Evolutionary conservation across 164 flowering plant genomes (phyloP), one percentile per base, ranked within the genome.

Genomic region (Protea cynaroides): DNA sequence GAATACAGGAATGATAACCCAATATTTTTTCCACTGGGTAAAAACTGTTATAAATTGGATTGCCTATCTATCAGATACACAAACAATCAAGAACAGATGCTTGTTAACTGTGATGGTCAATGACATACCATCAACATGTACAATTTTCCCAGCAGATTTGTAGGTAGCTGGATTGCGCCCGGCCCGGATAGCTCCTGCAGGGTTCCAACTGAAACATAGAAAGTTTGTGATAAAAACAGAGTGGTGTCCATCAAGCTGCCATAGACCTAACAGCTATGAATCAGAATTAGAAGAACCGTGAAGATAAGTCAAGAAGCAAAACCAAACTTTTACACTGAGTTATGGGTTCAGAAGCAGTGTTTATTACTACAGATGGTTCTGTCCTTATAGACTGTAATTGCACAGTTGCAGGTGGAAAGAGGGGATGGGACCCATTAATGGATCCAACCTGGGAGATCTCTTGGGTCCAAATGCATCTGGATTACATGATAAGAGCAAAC

Each of bases 181-280:
- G 37, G 92, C 82, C 75, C 81, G 85, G 43, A 95, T 80, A 58
- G 97, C 99, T 72, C 97, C 99, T 54, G 90, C 94, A 71, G 99
- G 99, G 68, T 72, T 95, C 99, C 99, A 95, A 74, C 97, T 95
- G 82, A 75, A 76, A 76, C 21, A 25, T 37, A 43, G 37, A 54
- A 38, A 71, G 40, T 36, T 34, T 56, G 56, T 36, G 43, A 24
- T 52, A 38, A 23, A 40, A 1, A 14, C 65, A 63, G 40, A 59
- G 13, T 62, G 50, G 11, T 52, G 25, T 53, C 23, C 59, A 64
- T 64, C 11, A 56, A 24, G 46, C 14, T 40, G 34, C 14, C 9
- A 40, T 40, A 40, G 46, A 40, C n/a, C 54, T 65, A 23, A 52
- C 58, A 64, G 15, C 18, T 19, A 55, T 40, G 40, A 55, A 56